Evolutionary conservation across 2,329 filamentous ascomycete species (phyloP).

Genomic region (Phialemoniopsis sp.): DNA sequence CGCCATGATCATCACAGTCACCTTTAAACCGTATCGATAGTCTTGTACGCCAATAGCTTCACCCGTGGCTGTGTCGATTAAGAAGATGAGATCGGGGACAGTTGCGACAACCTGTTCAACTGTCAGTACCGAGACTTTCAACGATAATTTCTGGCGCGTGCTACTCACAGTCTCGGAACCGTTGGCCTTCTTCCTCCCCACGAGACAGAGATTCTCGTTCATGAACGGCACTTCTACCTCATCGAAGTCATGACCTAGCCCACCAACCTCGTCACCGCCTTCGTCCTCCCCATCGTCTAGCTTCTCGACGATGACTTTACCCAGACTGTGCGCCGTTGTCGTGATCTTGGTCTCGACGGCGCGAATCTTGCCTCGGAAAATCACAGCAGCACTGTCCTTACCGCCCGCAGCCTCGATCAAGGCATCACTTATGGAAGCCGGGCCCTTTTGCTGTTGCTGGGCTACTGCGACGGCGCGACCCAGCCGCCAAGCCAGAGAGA

Average conservation of each 20-base stretch:
- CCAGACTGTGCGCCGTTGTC: constrained; percentile 35
- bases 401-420: constrained; percentile 31
- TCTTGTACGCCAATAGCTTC: constrained; percentile 30
- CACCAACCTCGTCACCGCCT: constrained; percentile 13
- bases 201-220: constrained; percentile 49
- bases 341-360: constrained; percentile 26
- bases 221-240: constrained; percentile 44
- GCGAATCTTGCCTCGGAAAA: no score
- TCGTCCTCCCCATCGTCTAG: constrained; percentile 29
- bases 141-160: no score
- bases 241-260: constrained; percentile 20
- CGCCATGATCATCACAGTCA: constrained; percentile 12
- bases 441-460: constrained; percentile 13
- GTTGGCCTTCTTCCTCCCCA: constrained; percentile 13
- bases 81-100: constrained; percentile 35
- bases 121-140: no score
- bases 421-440: constrained; percentile 18
- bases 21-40: constrained; percentile 22
- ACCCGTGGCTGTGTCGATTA: constrained; percentile 30
- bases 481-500: constrained; percentile 32
- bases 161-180: constrained; percentile 14
- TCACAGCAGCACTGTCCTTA: constrained; percentile 14
- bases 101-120: constrained; percentile 21
- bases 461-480: constrained; percentile 41
- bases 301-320: constrained; percentile 32